Percentiles rank a stretch among this genome's conserved stretches.
Evolutionary conservation across 78 protist species (phyloP).

Genomic region (Dictyostelium citrinum): DNA sequence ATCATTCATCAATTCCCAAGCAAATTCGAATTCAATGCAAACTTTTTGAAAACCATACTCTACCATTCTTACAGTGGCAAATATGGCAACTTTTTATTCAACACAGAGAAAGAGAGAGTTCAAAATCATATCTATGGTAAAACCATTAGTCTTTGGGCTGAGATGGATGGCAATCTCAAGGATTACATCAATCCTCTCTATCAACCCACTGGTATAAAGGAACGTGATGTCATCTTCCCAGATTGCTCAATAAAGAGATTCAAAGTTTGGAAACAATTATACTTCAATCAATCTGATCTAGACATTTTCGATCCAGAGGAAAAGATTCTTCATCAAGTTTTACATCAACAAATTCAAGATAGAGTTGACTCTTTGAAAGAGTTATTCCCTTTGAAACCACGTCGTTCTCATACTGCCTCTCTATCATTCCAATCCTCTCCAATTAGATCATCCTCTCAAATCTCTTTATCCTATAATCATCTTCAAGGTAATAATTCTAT

Average conservation of each 20-base stretch:
- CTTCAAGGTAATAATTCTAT: not conserved
- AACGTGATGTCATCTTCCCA: conserved; percentile 37
- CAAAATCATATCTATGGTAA: conserved; percentile 17
- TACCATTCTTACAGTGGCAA: conserved; percentile 41
- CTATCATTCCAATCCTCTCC: conserved; percentile 8
- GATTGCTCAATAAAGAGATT: conserved; percentile 50
- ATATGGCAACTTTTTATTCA: conserved; percentile 76
- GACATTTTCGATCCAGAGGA: conserved; percentile 44
- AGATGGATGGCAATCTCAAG: not conserved
- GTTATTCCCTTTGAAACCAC: not conserved
- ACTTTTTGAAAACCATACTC: conserved; percentile 44
- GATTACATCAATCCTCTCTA: conserved; percentile 51
- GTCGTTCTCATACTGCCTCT: conserved; percentile 59
- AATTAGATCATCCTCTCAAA: not conserved
- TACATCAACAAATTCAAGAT: conserved; percentile 20
- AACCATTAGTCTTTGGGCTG: conserved; percentile 73
- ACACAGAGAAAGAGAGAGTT: conserved; percentile 51
- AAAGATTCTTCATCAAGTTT: conserved; percentile 5
- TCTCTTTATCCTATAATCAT: not conserved
- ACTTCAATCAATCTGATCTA: conserved; percentile 15
- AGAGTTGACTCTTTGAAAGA: not conserved
- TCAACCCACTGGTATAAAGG: not conserved
- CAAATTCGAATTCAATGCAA: conserved; percentile 91
- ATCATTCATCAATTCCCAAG: conserved; percentile 57
- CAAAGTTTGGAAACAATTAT: conserved; percentile 48